Evolutionary conservation across 2,329 filamentous ascomycete genomes (phyloP).

Genomic region (Microdochium nivale): DNA sequence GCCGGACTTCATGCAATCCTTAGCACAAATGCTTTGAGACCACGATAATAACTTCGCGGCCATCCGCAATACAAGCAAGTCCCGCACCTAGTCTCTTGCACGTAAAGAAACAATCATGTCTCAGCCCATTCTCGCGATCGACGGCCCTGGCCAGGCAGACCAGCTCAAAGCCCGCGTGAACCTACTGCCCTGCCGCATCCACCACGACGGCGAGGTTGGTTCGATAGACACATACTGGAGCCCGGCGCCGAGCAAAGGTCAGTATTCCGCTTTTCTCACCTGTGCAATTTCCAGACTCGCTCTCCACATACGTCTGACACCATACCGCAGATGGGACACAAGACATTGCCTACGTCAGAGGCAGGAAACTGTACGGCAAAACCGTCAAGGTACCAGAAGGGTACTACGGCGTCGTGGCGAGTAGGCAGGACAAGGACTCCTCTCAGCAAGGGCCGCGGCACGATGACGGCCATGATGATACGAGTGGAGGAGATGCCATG

Average conservation of each 20-base stretch:
- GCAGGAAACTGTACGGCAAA: slow-evolving; percentile 67
- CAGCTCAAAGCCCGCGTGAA: slow-evolving; percentile 27
- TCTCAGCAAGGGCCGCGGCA: too few relatives aligned
- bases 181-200: slow-evolving; percentile 70
- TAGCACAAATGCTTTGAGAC: too few relatives aligned
- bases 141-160: slow-evolving; percentile 5
- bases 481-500: slow-evolving; percentile 15
- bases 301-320: too few relatives aligned
- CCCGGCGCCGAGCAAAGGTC: slow-evolving; percentile 40
- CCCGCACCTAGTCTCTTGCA: too few relatives aligned
- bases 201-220: slow-evolving; percentile 67
- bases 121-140: slow-evolving; percentile 15
- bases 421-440: slow-evolving; percentile 28
- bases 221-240: slow-evolving; percentile 62
- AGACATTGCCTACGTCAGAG: slow-evolving; percentile 61
- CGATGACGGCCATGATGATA: too few relatives aligned
- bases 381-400: slow-evolving; percentile 58
- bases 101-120: slow-evolving; percentile 10
- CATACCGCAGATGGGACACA: slow-evolving; percentile 35
- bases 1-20: background rate
- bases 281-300: background rate
- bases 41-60: too few relatives aligned
- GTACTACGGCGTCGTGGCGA: slow-evolving; percentile 57
- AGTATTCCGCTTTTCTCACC: slow-evolving; percentile 16
- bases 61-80: too few relatives aligned